phyloP scores from a whole-genome alignment of 179 eudicot genomes.

The Gypsophila paniculata region DNA sequence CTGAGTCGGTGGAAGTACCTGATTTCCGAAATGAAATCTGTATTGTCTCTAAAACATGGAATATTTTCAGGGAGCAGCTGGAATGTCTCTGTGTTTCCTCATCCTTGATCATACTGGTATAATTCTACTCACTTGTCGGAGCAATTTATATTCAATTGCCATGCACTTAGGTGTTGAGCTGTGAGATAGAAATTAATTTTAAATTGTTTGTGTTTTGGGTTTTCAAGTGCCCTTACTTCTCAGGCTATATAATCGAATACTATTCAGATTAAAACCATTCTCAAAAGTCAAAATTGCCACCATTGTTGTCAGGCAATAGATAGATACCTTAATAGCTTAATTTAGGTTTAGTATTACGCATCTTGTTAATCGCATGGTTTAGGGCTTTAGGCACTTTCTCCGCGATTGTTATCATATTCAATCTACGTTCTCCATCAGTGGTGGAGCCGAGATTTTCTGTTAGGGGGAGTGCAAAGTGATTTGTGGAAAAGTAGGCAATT shows the following conservation, averaged over 20 bases:
- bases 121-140: slow-evolving; percentile 10
- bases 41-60: slow-evolving; percentile 66
- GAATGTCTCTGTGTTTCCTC: slow-evolving; percentile 60
- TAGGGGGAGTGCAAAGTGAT: neutral
- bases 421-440: no score
- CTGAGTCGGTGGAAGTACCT: slow-evolving; percentile 25
- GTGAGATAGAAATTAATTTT: neutral
- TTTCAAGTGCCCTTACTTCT: neutral
- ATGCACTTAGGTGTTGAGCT: slow-evolving; percentile 5
- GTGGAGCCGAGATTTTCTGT: no score
- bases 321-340: neutral
- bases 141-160: neutral
- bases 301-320: neutral
- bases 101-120: slow-evolving; percentile 80
- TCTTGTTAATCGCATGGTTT: neutral
- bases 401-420: no score
- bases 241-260: neutral
- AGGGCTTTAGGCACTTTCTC: no score
- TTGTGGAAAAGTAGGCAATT: neutral
- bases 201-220: slow-evolving; percentile 5
- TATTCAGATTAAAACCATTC: neutral
- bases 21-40: slow-evolving; percentile 24
- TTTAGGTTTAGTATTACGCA: neutral
- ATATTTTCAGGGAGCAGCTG: slow-evolving; percentile 69
- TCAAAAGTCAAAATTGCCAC: neutral